Conservation (phyloP, 179 eudicot genomes). For the Actinidia polygama region DNA sequence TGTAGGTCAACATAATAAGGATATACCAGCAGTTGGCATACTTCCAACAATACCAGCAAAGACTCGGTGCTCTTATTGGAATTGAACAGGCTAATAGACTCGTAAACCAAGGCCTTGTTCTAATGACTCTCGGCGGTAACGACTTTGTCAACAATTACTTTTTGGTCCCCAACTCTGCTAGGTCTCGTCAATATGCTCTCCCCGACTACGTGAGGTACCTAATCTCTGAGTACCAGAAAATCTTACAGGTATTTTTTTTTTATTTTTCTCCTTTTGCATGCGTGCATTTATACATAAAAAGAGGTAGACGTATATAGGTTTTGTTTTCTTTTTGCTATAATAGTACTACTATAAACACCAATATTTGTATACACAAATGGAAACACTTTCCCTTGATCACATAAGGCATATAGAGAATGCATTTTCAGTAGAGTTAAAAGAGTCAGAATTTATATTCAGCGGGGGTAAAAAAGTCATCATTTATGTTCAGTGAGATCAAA, state of each 20-base stretch:
- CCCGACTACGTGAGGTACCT: slow-evolving; percentile 11
- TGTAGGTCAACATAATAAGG: slow-evolving; percentile 22
- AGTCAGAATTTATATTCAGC: too few species aligned
- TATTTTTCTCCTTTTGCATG: not conserved
- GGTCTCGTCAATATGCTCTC: slow-evolving; percentile 20
- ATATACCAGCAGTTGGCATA: slow-evolving; percentile 14
- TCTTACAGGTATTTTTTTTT: slow-evolving; percentile 16
- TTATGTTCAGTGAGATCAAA: too few species aligned
- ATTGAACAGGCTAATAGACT: not conserved
- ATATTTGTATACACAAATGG: too few species aligned
- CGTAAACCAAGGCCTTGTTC: slow-evolving; percentile 21
- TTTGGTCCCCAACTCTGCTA: slow-evolving; percentile 23
- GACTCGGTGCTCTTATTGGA: slow-evolving; percentile 10
- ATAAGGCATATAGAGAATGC: too few species aligned
- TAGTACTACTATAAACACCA: too few species aligned
- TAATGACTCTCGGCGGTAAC: slow-evolving; percentile 26
- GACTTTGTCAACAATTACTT: slow-evolving; percentile 36
- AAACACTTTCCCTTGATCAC: too few species aligned
- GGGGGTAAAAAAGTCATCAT: too few species aligned
- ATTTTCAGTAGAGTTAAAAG: too few species aligned
- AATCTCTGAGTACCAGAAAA: slow-evolving; percentile 17
- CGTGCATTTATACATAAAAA: not conserved
- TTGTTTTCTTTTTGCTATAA: not conserved
- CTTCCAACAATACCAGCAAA: slow-evolving; percentile 23
- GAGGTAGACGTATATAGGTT: not conserved